A percentile compares a stretch with the other conserved stretches of the same genome.
phyloP scores from a whole-genome alignment of 257 asterid species.

The Datura wrightii region DNA sequence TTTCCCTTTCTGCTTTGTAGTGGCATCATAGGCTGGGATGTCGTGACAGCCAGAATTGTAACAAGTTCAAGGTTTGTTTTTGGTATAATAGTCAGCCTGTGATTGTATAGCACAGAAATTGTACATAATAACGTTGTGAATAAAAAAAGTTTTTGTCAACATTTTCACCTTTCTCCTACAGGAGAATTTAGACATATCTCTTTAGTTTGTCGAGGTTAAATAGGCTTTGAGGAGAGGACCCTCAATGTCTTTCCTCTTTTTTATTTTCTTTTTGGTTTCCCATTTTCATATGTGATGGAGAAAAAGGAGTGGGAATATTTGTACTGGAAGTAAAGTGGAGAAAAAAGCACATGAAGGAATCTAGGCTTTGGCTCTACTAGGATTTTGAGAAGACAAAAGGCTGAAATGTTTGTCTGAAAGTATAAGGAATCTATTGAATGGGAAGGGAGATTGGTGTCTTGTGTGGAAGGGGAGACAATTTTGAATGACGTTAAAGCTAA shows the following conservation, averaged over 20 bases:
- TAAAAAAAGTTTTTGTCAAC: neutral
- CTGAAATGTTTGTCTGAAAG: conserved; percentile 37
- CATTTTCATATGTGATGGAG: conserved; percentile 16
- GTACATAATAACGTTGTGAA: conserved; percentile 18
- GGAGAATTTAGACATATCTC: neutral
- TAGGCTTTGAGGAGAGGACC: neutral
- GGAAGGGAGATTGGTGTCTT: conserved; percentile 24
- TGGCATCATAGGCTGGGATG: conserved; percentile 19
- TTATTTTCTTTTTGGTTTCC: neutral
- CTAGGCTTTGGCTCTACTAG: conserved; percentile 27
- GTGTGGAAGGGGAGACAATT: conserved; percentile 39
- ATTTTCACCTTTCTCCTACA: neutral
- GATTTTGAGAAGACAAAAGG: conserved; percentile 40
- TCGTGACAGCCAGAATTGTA: neutral
- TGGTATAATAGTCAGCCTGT: neutral
- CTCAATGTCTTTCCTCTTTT: neutral
- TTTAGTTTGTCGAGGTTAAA: neutral
- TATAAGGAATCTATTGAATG: conserved; percentile 33
- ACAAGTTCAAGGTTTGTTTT: conserved; percentile 13
- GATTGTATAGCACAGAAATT: conserved; percentile 29
- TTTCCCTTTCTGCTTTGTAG: conserved; percentile 29
- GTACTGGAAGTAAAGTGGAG: conserved; percentile 35
- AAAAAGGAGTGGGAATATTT: conserved; percentile 37
- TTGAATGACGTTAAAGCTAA: conserved; percentile 42
- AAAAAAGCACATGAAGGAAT: conserved; percentile 17